Percentiles rank a stretch among this genome's conserved stretches.
phyloP scores from a whole-genome alignment of 2,329 filamentous ascomycete genomes.

The Arthrobotrys pseudoclavata region DNA sequence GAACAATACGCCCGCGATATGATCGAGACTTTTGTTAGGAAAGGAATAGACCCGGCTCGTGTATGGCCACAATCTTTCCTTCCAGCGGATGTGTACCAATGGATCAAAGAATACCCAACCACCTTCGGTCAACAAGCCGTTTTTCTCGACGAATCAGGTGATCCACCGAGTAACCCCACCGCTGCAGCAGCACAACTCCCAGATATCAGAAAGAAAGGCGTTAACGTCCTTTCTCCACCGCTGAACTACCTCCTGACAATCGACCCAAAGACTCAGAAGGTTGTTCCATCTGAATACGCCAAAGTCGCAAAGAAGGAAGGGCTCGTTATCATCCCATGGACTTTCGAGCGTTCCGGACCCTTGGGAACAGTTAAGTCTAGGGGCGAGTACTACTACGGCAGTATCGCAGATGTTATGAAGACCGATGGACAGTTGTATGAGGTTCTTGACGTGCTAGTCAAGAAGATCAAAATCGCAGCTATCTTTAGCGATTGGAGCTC shows the following conservation, averaged over 20 bases:
- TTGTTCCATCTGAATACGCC: slow-evolving; percentile 76
- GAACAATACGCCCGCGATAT: slow-evolving; percentile 76
- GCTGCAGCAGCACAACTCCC: slow-evolving; percentile 73
- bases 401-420: slow-evolving; percentile 71
- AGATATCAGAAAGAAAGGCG: slow-evolving; percentile 72
- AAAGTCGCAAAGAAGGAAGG: slow-evolving; percentile 73
- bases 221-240: slow-evolving; percentile 75
- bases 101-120: slow-evolving; percentile 74
- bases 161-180: slow-evolving; percentile 70
- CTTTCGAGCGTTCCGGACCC: slow-evolving; percentile 76
- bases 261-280: slow-evolving; percentile 68
- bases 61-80: slow-evolving; percentile 77
- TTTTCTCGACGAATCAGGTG: slow-evolving; percentile 75
- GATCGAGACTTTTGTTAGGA: slow-evolving; percentile 73
- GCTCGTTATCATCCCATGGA: slow-evolving; percentile 77
- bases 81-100: slow-evolving; percentile 76
- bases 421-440: slow-evolving; percentile 77
- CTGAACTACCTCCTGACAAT: slow-evolving; percentile 74
- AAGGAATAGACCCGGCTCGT: slow-evolving; percentile 70
- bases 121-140: slow-evolving; percentile 74
- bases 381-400: slow-evolving; percentile 72
- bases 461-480: slow-evolving; percentile 73
- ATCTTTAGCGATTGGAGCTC: slow-evolving; percentile 80
- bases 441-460: slow-evolving; percentile 75
- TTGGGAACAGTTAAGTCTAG: slow-evolving; percentile 69